A percentile compares a stretch with the other conserved stretches of the same genome.
These are phyloP conservation scores for Aspergillus novoparasiticus DNA, from an alignment of 2,329 filamentous ascomycete species.

Conservation along the genomic window DNA sequence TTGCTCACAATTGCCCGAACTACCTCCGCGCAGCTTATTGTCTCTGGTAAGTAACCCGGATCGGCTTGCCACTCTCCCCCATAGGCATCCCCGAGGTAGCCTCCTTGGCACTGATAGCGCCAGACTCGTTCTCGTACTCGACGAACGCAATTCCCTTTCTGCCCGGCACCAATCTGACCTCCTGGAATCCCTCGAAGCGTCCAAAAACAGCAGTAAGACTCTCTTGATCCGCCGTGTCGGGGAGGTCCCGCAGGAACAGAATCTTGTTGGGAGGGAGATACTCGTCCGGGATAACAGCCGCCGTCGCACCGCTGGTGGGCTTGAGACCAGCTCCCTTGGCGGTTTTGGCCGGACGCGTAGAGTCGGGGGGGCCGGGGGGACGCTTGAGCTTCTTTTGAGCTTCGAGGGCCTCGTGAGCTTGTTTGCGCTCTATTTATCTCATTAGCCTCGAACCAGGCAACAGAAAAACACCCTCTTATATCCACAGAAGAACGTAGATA, in stretches of 20 bases:
- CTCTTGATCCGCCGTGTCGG: conserved; percentile 82
- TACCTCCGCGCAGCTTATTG: conserved; percentile 57
- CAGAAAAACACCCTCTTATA: not conserved
- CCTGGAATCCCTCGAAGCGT: conserved; percentile 89
- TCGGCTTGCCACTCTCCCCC: conserved; percentile 71
- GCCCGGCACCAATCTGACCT: conserved; percentile 86
- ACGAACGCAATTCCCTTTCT: conserved; percentile 90
- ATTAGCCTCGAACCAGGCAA: not conserved
- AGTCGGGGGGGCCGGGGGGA: conserved; percentile 51
- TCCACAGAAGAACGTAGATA: not conserved
- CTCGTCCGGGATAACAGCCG: conserved; percentile 88
- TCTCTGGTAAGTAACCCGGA: conserved; percentile 96
- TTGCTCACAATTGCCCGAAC: conserved; percentile 17
- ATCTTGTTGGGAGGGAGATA: conserved; percentile 98
- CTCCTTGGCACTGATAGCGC: conserved; percentile 92
- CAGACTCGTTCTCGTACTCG: conserved; percentile 88
- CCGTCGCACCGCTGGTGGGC: conserved; percentile 66
- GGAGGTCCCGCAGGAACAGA: conserved; percentile 89
- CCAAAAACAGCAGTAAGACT: conserved; percentile 78
- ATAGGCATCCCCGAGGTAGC: conserved; percentile 83
- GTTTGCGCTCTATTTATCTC: conserved; percentile 64
- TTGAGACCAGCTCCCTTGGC: conserved; percentile 75
- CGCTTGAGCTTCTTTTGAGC: conserved; percentile 77
- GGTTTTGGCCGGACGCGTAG: conserved; percentile 67
- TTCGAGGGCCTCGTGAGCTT: conserved; percentile 78